Evolutionary conservation across 2,329 filamentous ascomycete species (phyloP).

Genomic region (Pseudogymnoascus sp.): DNA sequence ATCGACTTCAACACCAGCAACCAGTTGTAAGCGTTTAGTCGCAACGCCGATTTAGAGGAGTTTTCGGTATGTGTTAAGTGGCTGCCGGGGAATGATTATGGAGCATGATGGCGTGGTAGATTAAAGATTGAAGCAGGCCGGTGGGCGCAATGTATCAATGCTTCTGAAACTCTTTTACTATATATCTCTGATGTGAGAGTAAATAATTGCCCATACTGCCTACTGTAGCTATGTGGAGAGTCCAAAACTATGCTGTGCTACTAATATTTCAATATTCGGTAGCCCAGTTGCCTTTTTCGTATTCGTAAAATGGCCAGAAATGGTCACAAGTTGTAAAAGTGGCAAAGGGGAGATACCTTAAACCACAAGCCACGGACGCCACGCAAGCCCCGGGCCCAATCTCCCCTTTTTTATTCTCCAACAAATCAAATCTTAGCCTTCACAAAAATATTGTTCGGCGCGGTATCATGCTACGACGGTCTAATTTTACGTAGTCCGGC

Average conservation of each 20-base stretch:
- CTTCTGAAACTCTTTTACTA: neutral
- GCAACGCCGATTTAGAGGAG: neutral
- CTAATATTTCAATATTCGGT: neutral
- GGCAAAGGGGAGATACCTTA: neutral
- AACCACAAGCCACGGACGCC: neutral
- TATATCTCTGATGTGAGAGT: neutral
- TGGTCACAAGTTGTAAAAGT: neutral
- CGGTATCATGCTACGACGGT: neutral
- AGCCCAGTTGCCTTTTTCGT: neutral
- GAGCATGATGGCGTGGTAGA: slow-evolving; percentile 1
- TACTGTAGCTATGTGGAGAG: neutral
- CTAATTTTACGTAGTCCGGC: neutral
- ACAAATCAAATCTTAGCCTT: neutral
- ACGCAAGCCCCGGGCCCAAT: neutral
- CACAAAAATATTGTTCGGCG: neutral
- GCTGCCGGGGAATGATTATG: neutral
- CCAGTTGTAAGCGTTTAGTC: slow-evolving; percentile 52
- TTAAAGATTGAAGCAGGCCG: neutral
- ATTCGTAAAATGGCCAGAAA: neutral
- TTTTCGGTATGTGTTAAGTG: neutral
- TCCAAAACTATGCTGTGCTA: neutral
- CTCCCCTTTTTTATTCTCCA: neutral
- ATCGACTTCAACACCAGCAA: slow-evolving; percentile 84
- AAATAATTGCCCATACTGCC: neutral
- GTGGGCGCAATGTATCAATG: slow-evolving; percentile 5